These are phyloP conservation scores for Scheffersomyces stambukii DNA, from an alignment of 1,139 yeast species.

Conservation along the genomic window DNA sequence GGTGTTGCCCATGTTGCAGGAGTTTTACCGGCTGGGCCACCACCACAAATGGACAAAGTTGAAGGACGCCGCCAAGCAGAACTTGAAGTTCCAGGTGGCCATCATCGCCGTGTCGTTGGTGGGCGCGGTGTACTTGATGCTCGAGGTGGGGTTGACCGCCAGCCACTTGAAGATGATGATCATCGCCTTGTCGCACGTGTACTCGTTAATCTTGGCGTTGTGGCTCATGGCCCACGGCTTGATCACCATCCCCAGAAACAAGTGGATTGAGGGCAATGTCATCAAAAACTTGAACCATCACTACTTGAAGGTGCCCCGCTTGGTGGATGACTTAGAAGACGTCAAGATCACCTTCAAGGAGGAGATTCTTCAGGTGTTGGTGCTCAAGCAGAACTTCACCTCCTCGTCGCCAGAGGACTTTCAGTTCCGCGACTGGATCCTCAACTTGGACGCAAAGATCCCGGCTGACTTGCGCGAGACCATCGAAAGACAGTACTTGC, in stretches of 20 bases:
- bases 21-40: slow-evolving; percentile 69
- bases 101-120: slow-evolving; percentile 50
- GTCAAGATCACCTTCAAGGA: slow-evolving; percentile 61
- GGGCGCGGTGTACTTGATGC: slow-evolving; percentile 57
- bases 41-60: slow-evolving; percentile 43
- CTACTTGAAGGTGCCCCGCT: slow-evolving; percentile 53
- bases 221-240: slow-evolving; percentile 88
- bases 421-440: slow-evolving; percentile 39
- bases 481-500: slow-evolving; percentile 31
- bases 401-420: slow-evolving; percentile 29
- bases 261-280: slow-evolving; percentile 49
- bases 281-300: slow-evolving; percentile 34
- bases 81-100: slow-evolving; percentile 57
- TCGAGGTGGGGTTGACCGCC: slow-evolving; percentile 58
- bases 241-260: slow-evolving; percentile 58
- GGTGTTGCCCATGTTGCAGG: slow-evolving; percentile 66
- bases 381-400: slow-evolving; percentile 36
- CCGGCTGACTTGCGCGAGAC: slow-evolving; percentile 33
- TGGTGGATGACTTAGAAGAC: slow-evolving; percentile 64
- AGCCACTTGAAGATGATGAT: slow-evolving; percentile 60
- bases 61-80: slow-evolving; percentile 53
- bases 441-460: slow-evolving; percentile 25
- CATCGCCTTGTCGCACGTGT: slow-evolving; percentile 77
- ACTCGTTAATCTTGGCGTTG: slow-evolving; percentile 67
- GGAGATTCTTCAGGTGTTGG: slow-evolving; percentile 57